Percentiles rank a stretch among this genome's conserved stretches.
phyloP scores from a whole-genome alignment of 2,329 filamentous ascomycete species.

The Epichloe gansuensis region DNA sequence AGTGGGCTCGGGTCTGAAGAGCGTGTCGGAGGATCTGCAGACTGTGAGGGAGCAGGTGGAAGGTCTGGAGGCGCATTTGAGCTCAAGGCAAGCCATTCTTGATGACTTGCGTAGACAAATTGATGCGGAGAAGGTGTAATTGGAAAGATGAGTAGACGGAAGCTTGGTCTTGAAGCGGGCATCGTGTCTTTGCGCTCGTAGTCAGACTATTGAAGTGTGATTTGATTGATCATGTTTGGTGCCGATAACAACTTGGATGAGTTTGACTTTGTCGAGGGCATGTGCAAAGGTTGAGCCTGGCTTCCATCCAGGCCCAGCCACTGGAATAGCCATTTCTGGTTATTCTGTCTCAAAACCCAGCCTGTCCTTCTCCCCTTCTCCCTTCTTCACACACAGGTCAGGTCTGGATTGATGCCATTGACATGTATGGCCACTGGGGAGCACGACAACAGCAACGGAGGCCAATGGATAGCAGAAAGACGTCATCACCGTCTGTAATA shows the following conservation, averaged over 20 bases:
- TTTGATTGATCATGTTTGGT: neutral
- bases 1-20: conserved; percentile 61
- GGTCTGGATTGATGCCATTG: too few relatives aligned
- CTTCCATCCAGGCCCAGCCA: too few relatives aligned
- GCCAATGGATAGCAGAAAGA: too few relatives aligned
- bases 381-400: too few relatives aligned
- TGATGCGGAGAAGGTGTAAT: conserved; percentile 60
- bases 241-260: neutral
- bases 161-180: neutral
- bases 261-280: neutral
- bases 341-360: too few relatives aligned
- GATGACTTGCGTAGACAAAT: conserved; percentile 70
- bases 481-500: too few relatives aligned
- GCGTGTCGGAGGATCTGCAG: conserved; percentile 72
- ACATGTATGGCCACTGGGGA: too few relatives aligned
- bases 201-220: neutral
- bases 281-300: too few relatives aligned
- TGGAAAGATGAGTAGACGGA: neutral
- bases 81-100: conserved; percentile 61
- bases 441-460: too few relatives aligned
- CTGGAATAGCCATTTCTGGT: too few relatives aligned
- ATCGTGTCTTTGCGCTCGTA: neutral
- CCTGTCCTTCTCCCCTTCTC: too few relatives aligned
- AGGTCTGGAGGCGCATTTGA: conserved; percentile 72
- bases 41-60: conserved; percentile 93